Conservation (phyloP, 2,329 filamentous ascomycete species). For the Colletotrichum liriopes region DNA sequence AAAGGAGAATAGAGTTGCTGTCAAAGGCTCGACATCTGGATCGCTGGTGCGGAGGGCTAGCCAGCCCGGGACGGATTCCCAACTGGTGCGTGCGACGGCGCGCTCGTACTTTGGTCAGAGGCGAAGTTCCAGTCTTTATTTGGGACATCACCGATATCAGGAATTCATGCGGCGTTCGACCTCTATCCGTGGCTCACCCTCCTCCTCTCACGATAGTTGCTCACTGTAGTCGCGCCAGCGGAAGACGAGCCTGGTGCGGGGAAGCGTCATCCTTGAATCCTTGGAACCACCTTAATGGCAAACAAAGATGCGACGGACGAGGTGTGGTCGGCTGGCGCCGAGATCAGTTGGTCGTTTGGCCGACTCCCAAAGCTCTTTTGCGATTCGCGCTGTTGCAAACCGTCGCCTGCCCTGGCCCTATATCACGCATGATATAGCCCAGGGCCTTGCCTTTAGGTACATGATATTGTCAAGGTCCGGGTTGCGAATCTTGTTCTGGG, state of each 20-base stretch:
- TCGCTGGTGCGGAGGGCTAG: conserved; percentile 25
- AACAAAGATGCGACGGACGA: conserved; percentile 27
- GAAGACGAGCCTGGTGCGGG: conserved; percentile 12
- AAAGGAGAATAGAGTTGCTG: conserved; percentile 22
- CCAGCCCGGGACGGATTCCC: not conserved
- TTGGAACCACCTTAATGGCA: conserved; percentile 12
- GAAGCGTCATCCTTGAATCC: conserved; percentile 14
- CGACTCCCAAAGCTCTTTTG: not conserved
- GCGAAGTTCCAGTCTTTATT: conserved; percentile 1
- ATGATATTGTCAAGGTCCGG: conserved; percentile 6
- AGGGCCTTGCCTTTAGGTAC: not conserved
- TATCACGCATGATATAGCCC: conserved; percentile 26
- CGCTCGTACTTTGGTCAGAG: not conserved
- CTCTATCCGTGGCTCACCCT: not conserved
- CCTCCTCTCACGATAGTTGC: conserved; percentile 24
- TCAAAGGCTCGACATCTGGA: conserved; percentile 30
- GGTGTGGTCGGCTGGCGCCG: conserved; percentile 34
- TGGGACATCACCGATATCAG: conserved; percentile 14
- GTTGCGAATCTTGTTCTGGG: conserved; percentile 3
- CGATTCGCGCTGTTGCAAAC: not conserved
- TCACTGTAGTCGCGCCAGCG: conserved; percentile 27
- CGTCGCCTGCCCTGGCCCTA: conserved; percentile 14
- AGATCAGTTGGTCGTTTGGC: not conserved
- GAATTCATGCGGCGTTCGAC: not conserved
- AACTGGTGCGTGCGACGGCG: not conserved